Conservation (phyloP, 179 eudicot species). For the Spinacia oleracea region DNA sequence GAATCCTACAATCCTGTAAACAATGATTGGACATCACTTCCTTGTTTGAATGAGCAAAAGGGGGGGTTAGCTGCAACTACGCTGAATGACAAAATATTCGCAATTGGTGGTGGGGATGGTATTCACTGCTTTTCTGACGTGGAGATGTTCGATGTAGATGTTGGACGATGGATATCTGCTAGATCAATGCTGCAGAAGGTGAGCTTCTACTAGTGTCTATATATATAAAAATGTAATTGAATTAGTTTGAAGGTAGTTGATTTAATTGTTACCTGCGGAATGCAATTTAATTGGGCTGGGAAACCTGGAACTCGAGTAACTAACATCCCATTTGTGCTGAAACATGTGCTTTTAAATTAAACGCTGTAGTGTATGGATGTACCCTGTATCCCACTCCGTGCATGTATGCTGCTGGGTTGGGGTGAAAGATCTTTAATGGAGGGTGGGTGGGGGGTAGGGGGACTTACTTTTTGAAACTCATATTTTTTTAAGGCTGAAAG, state of each 20-base stretch:
- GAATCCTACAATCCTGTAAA: conserved; percentile 57
- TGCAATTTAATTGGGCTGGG: background rate
- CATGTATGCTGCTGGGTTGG: background rate
- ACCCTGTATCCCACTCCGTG: background rate
- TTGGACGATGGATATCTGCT: conserved; percentile 67
- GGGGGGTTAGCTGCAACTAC: conserved; percentile 75
- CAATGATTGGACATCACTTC: conserved; percentile 61
- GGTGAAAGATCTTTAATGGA: background rate
- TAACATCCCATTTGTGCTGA: background rate
- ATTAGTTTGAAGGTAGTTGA: background rate
- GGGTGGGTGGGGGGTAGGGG: too few species aligned
- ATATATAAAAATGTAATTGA: background rate
- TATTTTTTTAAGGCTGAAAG: background rate
- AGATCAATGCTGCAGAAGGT: conserved; percentile 86
- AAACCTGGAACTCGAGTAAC: background rate
- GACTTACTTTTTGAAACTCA: background rate
- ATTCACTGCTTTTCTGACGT: conserved; percentile 59
- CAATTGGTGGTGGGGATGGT: conserved; percentile 87
- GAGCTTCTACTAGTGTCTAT: conserved; percentile 12
- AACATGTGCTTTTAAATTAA: conserved; percentile 1
- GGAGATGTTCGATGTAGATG: conserved; percentile 75
- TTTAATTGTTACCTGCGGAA: background rate
- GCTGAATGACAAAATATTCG: conserved; percentile 58
- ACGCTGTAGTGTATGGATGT: background rate
- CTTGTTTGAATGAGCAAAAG: conserved; percentile 52